A percentile compares a stretch with the other conserved stretches of the same genome.
phyloP scores from a whole-genome alignment of 2,329 filamentous ascomycete species.

The Malbranchea cinnamomea region DNA sequence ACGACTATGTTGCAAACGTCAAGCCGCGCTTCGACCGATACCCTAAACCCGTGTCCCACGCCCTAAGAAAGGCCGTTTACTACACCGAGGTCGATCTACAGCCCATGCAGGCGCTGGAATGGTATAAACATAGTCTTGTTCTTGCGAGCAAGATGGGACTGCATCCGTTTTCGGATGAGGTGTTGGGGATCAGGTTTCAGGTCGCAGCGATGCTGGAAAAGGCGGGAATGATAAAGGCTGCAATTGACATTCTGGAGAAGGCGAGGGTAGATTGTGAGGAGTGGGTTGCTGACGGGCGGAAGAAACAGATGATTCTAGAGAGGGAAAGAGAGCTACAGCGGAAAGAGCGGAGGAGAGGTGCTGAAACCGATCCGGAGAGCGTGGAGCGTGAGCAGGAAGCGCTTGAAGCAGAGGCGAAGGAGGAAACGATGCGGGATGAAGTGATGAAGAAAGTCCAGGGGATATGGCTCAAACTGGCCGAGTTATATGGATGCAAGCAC shows the following conservation, averaged over 20 bases:
- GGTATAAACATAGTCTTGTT: constrained; percentile 66
- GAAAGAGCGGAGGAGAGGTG: constrained; percentile 6
- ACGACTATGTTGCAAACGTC: constrained; percentile 28
- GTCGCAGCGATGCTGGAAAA: constrained; percentile 68
- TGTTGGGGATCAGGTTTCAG: constrained; percentile 77
- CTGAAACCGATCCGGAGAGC: constrained; percentile 10
- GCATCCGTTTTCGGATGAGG: constrained; percentile 81
- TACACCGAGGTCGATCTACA: constrained; percentile 67
- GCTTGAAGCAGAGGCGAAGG: constrained; percentile 13
- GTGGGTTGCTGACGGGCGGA: constrained; percentile 19
- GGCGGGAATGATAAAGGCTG: constrained; percentile 51
- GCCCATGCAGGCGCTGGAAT: constrained; percentile 61
- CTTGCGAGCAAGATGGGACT: constrained; percentile 59
- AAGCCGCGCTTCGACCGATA: constrained; percentile 29
- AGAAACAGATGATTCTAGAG: constrained; percentile 11
- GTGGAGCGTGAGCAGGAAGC: constrained; percentile 9
- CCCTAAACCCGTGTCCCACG: constrained; percentile 32
- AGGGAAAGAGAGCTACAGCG: constrained; percentile 9
- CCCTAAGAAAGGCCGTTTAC: constrained; percentile 71
- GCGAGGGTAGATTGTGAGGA: constrained; percentile 51
- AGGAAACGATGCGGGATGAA: constrained; percentile 37
- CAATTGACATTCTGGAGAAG: constrained; percentile 65
- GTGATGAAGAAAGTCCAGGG: constrained; percentile 50
- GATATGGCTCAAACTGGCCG: constrained; percentile 69
- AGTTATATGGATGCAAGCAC: constrained; percentile 64